A percentile compares a stretch with the other conserved stretches of the same genome.
Conservation (phyloP, 495 filamentous ascomycete species). For the Lineolata rhizophorae region DNA sequence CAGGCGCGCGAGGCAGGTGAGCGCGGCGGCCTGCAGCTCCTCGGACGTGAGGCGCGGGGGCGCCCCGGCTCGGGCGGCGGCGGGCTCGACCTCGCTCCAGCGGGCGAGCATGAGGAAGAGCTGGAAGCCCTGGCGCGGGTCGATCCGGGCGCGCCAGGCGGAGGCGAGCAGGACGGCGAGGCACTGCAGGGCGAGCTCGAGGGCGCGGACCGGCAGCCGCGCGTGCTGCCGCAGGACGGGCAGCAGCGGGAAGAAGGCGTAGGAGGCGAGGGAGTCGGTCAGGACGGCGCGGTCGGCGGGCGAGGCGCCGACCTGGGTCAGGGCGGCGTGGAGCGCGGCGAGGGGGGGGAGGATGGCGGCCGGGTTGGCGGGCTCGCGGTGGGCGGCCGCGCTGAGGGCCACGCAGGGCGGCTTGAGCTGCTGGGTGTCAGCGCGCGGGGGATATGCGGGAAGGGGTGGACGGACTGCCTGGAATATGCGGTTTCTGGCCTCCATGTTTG, state of each 20-base stretch:
- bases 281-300: constrained; percentile 27
- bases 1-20: constrained; percentile 31
- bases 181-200: constrained; percentile 56
- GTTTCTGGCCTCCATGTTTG: constrained; percentile 3
- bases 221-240: constrained; percentile 64
- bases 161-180: constrained; percentile 46
- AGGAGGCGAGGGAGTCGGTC: constrained; percentile 73
- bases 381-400: constrained; percentile 45
- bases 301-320: constrained; percentile 24
- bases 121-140: constrained; percentile 53
- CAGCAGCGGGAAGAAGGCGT: constrained; percentile 80
- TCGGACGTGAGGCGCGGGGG: constrained; percentile 12
- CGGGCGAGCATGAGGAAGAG: constrained; percentile 70
- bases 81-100: constrained; percentile 41
- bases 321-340: constrained; percentile 26
- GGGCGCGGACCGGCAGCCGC: constrained; percentile 41
- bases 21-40: constrained; percentile 22
- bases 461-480: constrained; percentile 2
- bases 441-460: neutral
- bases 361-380: constrained; percentile 33
- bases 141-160: constrained; percentile 53
- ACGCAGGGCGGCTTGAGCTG: constrained; percentile 64
- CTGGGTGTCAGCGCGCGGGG: neutral
- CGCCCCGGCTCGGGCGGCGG: too few relatives aligned
- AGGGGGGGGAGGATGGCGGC: constrained; percentile 33